A percentile compares a stretch with the other conserved stretches of the same genome.
These are phyloP conservation scores for Gillenia trifoliata DNA, from an alignment of 306 rosid genomes.

Conservation along the genomic window DNA sequence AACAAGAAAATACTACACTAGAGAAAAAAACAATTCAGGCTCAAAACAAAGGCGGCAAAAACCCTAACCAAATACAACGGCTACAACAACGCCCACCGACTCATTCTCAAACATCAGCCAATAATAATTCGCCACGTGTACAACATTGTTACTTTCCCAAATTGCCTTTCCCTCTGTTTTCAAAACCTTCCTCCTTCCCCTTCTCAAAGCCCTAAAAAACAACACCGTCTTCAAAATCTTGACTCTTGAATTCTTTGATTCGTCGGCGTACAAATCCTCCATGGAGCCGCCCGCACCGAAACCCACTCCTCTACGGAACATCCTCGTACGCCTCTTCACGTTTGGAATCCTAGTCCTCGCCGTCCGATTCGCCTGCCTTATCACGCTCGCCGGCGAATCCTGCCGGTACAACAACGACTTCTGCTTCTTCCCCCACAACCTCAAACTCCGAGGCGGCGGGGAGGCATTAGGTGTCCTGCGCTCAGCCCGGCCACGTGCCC, in stretches of 20 bases:
- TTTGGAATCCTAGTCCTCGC: conserved; percentile 36
- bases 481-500: neutral
- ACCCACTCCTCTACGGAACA: conserved; percentile 16
- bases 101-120: neutral
- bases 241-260: neutral
- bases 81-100: neutral
- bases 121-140: neutral
- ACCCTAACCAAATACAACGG: neutral
- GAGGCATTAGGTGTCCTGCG: neutral
- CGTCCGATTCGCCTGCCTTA: conserved; percentile 39
- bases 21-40: too few species aligned
- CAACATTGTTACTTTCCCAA: neutral
- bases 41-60: too few species aligned
- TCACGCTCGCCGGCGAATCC: conserved; percentile 38
- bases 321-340: conserved; percentile 35
- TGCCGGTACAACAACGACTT: conserved; percentile 29
- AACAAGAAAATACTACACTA: too few species aligned
- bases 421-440: conserved; percentile 39
- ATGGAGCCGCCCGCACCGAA: conserved; percentile 36
- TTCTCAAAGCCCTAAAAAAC: neutral
- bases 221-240: neutral
- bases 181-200: neutral
- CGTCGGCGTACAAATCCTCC: neutral
- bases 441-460: neutral
- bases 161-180: neutral